Base-by-base conservation (phyloP, 1,139 yeast species). In the Saccharomyces hybrid region DNA sequence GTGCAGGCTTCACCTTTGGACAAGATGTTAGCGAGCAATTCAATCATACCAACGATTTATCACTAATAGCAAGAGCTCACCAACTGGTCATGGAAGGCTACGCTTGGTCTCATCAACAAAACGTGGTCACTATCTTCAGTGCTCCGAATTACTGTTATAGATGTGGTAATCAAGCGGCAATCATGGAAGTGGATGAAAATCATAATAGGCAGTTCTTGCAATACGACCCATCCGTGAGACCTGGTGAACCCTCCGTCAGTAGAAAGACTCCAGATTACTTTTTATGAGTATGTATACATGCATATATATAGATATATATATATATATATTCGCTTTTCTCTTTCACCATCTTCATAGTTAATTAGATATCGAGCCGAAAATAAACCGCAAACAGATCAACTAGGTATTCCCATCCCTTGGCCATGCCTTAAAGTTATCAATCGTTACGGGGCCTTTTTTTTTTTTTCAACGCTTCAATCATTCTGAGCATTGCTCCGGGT, bases 221-320 rank as follows among this genome's bases (percentile, higher is more conserved):
- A n/a, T n/a, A n/a, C n/a, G n/a, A n/a, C n/a, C n/a, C n/a, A n/a
- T n/a, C n/a, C n/a, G n/a, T n/a, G n/a, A n/a, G n/a, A n/a, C n/a
- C n/a, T n/a, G n/a, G n/a, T n/a, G n/a, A 90, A 71, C 97, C 97
- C 55, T 86, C 96, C 5, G 97, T 90, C 31, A 88, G 96, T 48
- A 82, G 97, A 73, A 86, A 90, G 71, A 90, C 97, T 11, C 97
- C 97, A 11, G 97, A 90, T 72, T 90, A 90, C 73, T 90, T 90
- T 79, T 81, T 89, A 73, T 89, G 71, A 62, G 16, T 42, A 30
- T 25, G 32, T 42, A 46, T 34, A 32, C 26, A n/a, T n/a, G n/a
- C n/a, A n/a, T n/a, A 31, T 42, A 48, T 47, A 23, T 14, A n/a
- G 31, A 27, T 26, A 27, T 28, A 28, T 48, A 27, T 48, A 28